Evolutionary conservation across 1,284 basidiomycete species (phyloP), one percentile per base, ranked within the genome.

Genomic region (Tausonia pullulans): DNA sequence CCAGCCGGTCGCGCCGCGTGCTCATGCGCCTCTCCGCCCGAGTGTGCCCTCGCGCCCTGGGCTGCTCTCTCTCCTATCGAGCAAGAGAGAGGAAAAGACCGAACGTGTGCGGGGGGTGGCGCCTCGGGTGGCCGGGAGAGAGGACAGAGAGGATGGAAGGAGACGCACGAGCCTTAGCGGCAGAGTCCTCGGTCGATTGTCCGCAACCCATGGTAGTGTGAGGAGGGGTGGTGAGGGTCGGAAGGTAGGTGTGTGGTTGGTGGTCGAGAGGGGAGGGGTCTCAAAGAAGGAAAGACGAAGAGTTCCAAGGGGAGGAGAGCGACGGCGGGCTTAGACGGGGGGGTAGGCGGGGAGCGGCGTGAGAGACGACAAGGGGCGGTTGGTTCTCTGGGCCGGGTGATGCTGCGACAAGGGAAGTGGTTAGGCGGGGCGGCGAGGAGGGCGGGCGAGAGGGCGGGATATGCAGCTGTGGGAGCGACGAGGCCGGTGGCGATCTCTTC

Each of bases 121-220:
- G 27, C 27, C 27, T 27, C 27, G 27, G 4, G 16, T 9, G 16
- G 16, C 9, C 14, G 40, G 53, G 60, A 51, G n/a, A 10, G 52
- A 27, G 51, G n/a, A 7, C 11, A 16, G 51, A 11, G 11, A 52
- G 51, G n/a, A 16, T 7, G 51, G 27, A 39, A 58, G 14, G 11
- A 1, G 41, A 75, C 76, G 68, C 61, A 76, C 76, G 72, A 59
- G 72, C 74, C 67, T 76, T 77, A 63, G 76, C 77, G 46, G 74
- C 76, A 46, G 71, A 64, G 69, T 79, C 78, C 66, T 77, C 77
- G 56, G 69, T 74, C 16, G 77, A 78, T 65, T 75, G 75, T 14
- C 74, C 72, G 74, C 78, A 79, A 63, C 78, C 78, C 78, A 79
- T 79, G 48, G 13, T 51, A 27, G 27, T 27, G 55, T 11, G 50